A percentile compares a stretch with the other conserved stretches of the same genome.
Conservation (phyloP, 768 basidiomycete species). For the Pisolithus sp. region DNA sequence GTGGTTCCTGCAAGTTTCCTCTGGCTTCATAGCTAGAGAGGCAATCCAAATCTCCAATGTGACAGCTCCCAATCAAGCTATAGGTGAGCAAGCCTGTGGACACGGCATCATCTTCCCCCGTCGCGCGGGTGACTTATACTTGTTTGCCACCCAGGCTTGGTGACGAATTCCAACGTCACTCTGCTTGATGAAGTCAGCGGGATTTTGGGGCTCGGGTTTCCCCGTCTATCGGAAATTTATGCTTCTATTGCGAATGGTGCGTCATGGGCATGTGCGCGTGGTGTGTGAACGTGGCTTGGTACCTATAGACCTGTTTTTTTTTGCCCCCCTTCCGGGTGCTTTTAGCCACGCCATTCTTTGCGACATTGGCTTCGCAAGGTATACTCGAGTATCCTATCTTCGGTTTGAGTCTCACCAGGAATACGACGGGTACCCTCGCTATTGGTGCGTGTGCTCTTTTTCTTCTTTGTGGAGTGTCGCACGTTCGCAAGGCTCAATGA, state of each 20-base stretch:
- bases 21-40: slow-evolving; percentile 69
- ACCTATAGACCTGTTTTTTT: neutral
- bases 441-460: slow-evolving; percentile 38
- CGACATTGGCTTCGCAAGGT: slow-evolving; percentile 55
- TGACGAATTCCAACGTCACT: slow-evolving; percentile 56
- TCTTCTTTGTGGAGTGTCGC: neutral
- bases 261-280: slow-evolving; percentile 4
- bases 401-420: slow-evolving; percentile 58
- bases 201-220: slow-evolving; percentile 69
- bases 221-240: slow-evolving; percentile 60
- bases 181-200: slow-evolving; percentile 63
- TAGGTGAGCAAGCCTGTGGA: slow-evolving; percentile 43
- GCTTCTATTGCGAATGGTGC: slow-evolving; percentile 42
- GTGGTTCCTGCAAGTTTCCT: slow-evolving; percentile 39
- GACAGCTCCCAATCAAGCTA: slow-evolving; percentile 52
- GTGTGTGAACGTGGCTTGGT: neutral
- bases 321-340: neutral
- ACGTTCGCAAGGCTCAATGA: neutral
- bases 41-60: slow-evolving; percentile 54
- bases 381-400: slow-evolving; percentile 70
- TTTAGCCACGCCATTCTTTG: slow-evolving; percentile 64
- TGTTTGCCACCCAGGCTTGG: slow-evolving; percentile 38
- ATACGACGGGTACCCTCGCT: slow-evolving; percentile 55
- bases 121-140: neutral
- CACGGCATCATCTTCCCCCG: neutral